A percentile compares a stretch with the other conserved stretches of the same genome.
phyloP scores from a whole-genome alignment of 768 basidiomycete species.

The Calocera cornea region DNA sequence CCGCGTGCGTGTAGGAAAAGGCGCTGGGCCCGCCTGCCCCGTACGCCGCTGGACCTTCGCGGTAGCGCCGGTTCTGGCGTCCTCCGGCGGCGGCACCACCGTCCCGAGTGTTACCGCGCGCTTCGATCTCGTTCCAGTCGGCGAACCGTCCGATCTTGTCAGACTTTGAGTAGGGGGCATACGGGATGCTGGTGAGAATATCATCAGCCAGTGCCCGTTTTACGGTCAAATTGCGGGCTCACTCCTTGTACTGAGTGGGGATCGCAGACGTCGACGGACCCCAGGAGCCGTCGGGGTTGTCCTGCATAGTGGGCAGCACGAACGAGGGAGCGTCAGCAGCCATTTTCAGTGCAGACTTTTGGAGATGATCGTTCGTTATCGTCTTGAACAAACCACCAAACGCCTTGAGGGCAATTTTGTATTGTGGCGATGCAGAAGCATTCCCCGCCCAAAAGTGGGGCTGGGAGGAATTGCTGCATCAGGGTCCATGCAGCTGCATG shows the following conservation, averaged over 20 bases:
- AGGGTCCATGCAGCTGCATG: no score
- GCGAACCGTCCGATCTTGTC: slow-evolving; percentile 97
- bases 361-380: neutral
- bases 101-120: slow-evolving; percentile 26
- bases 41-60: slow-evolving; percentile 72
- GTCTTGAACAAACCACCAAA: neutral
- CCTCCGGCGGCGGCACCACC: slow-evolving; percentile 40
- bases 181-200: slow-evolving; percentile 52
- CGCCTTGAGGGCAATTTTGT: neutral
- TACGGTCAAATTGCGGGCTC: slow-evolving; percentile 9
- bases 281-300: slow-evolving; percentile 91
- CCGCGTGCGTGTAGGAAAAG: slow-evolving; percentile 94
- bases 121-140: slow-evolving; percentile 84
- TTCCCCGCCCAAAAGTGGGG: neutral
- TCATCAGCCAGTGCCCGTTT: neutral
- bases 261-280: slow-evolving; percentile 71
- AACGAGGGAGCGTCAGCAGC: slow-evolving; percentile 51
- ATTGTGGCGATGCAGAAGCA: neutral
- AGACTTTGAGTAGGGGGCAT: slow-evolving; percentile 95
- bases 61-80: slow-evolving; percentile 15
- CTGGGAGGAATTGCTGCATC: no score
- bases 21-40: slow-evolving; percentile 82
- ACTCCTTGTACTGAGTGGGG: slow-evolving; percentile 85
- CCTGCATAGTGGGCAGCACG: slow-evolving; percentile 72
- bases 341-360: neutral